phyloP scores from a whole-genome alignment of 805 yeast species.

The Barnettozyma pratensis region DNA sequence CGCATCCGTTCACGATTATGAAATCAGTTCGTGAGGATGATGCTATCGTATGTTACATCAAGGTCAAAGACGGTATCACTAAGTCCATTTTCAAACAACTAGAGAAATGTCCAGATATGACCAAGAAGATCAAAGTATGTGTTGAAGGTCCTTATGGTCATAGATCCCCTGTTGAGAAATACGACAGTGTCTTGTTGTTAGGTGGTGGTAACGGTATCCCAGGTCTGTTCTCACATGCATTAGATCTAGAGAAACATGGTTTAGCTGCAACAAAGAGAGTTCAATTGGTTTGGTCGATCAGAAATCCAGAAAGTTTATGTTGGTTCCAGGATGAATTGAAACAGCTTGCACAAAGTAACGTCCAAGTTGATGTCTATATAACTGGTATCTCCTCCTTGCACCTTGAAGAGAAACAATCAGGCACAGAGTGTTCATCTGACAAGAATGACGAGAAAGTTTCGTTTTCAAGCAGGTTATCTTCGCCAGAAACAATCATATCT shows the following conservation, averaged over 20 bases:
- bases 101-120: conserved; percentile 26
- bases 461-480: not conserved
- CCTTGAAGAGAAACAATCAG: conserved; percentile 1
- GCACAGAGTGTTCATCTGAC: conserved; percentile 3
- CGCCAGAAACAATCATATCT: not conserved
- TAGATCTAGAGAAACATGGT: conserved; percentile 19
- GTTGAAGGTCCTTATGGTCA: conserved; percentile 61
- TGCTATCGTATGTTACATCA: conserved; percentile 34
- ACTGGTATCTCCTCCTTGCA: conserved; percentile 24
- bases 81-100: conserved; percentile 32
- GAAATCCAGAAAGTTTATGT: conserved; percentile 42
- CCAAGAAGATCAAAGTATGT: conserved; percentile 27
- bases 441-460: not conserved
- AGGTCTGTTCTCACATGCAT: conserved; percentile 40
- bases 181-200: conserved; percentile 33
- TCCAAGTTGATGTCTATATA: conserved; percentile 31
- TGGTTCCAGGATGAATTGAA: conserved; percentile 45
- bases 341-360: conserved; percentile 22
- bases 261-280: conserved; percentile 25
- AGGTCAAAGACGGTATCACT: conserved; percentile 51
- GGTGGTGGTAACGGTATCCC: conserved; percentile 50
- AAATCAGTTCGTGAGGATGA: conserved; percentile 32
- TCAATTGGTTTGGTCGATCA: conserved; percentile 60
- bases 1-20: conserved; percentile 63
- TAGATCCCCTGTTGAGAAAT: conserved; percentile 30